Evolutionary conservation across 2,329 filamentous ascomycete genomes (phyloP), one percentile per base, ranked within the genome.

Genomic region (Neofusicoccum sp.): DNA sequence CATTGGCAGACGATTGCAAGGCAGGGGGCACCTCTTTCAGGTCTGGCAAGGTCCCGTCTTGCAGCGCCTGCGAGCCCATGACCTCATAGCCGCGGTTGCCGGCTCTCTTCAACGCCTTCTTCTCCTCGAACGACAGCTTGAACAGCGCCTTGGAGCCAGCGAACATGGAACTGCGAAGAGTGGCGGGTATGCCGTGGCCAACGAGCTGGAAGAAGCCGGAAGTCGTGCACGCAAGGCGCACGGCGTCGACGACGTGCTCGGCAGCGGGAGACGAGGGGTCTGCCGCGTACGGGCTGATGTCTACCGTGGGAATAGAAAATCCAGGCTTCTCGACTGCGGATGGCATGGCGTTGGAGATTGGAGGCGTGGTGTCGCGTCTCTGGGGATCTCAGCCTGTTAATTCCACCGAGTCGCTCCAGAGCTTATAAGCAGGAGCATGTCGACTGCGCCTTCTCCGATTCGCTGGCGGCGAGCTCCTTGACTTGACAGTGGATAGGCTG

Each of bases 71-170:
- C 3, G 58, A 56, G 6, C 63, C 63, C 11, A 65, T 31, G 20
- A 54, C 41, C 26, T 65, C 62, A n/a, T 61, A 65, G 20, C 63
- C 63, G 12, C 61, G 34, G 31, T 62, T 62, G 11, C 41, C 24
- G 12, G 48, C 41, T 6, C 58, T 43, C n/a, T 51, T 48, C 38
- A 61, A 8, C 16, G 20, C 41, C n/a, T 61, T 53, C 48, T 61
- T 61, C 24, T 61, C 36, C 7, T 45, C 41, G 9, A 47, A 44
- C 1, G 48, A 20, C 4, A 61, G 36, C 6, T 43, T 12, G 41
- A 61, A 61, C 12, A 61, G 33, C 1, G 48, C 58, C 11, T 61
- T 61, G 28, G 47, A 30, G 38, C 48, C 58, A 6, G 47, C 11
- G 24, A 61, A 61, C 40, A 61, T 31, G 31, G 58, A 47, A 28